Evolutionary conservation across 2,329 filamentous ascomycete species (phyloP), one percentile per base, ranked within the genome.

Genomic region (Aspergillus piperis): DNA sequence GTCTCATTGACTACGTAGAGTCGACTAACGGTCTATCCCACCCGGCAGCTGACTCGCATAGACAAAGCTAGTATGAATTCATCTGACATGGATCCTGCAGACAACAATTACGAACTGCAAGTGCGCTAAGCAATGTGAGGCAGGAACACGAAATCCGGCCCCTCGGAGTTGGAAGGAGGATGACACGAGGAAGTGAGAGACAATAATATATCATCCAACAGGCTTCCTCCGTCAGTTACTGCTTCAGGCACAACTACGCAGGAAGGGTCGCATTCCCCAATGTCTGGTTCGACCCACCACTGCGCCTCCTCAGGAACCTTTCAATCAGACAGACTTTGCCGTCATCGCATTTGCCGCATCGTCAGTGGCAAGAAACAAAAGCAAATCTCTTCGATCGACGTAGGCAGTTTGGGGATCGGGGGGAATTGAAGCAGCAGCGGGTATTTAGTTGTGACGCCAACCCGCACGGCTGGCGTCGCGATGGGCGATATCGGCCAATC

Each of bases 401-500:
- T 36, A 57, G 47, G 19, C 19, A 53, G 23, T 39, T 5, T 23
- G 19, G 15, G 21, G 41, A 32, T 25, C 2, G 13, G 19, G 52
- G 52, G 27, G 8, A 32, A 36, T 15, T 36, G 39, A 44, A 55
- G 23, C 39, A 8, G 11, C 53, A 11, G 53, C 53, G 53, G 53
- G 17, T 55, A 55, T 47, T 47, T 47, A 50, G 47, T 36, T 36
- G 32, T 2, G 27, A 23, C 19, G 41, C 48, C 30, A 54, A 39
- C 19, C 41, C 41, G 19, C 41, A 23, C 27, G 48, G 17, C 42
- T 49, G 48, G 23, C 23, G 13, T 23, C 44, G 44, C 25, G 52
- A 56, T 62, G 50, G 57, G 71, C 71, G 71, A 73, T 71, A 71
- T 73, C 71, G 71, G 70, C 63, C 68, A 42, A 23, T 44, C 17